Evolutionary conservation across 1,284 basidiomycete species (phyloP).

Genomic region (Blastosporella zonata): DNA sequence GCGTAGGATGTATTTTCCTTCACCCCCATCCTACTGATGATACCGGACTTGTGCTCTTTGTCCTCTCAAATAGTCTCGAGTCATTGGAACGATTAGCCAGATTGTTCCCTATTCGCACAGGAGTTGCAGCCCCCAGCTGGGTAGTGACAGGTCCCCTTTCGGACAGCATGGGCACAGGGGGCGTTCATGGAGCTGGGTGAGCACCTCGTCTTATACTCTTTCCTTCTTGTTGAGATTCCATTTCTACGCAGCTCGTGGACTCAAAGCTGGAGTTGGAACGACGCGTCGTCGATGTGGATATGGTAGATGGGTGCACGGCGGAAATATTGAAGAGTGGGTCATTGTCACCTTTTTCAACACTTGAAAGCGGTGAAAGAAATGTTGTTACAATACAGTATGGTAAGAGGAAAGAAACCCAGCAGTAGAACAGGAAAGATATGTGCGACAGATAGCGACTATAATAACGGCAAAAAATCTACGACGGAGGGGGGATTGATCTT

Average conservation of each 20-base stretch:
- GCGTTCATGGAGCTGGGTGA: slow-evolving; percentile 72
- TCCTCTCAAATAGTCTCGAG: slow-evolving; percentile 52
- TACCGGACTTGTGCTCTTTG: slow-evolving; percentile 47
- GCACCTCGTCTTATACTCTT: slow-evolving; percentile 21
- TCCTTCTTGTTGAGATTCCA: not conserved
- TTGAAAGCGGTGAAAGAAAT: slow-evolving; percentile 45
- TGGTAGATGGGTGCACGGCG: slow-evolving; percentile 25
- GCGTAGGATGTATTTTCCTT: slow-evolving; percentile 38
- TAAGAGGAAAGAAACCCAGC: slow-evolving; percentile 39
- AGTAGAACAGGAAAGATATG: slow-evolving; percentile 31
- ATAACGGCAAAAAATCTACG: slow-evolving; percentile 60
- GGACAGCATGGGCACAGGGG: slow-evolving; percentile 62
- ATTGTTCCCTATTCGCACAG: slow-evolving; percentile 81
- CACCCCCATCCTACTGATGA: slow-evolving; percentile 58
- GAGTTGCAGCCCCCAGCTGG: slow-evolving; percentile 75
- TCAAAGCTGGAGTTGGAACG: slow-evolving; percentile 54
- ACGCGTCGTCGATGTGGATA: slow-evolving; percentile 44
- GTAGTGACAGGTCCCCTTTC: slow-evolving; percentile 52
- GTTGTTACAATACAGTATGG: slow-evolving; percentile 80
- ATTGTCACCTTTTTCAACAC: slow-evolving; percentile 43
- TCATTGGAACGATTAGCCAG: slow-evolving; percentile 65
- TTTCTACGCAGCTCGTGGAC: slow-evolving; percentile 43
- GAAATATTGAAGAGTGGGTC: not conserved
- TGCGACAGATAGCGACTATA: slow-evolving; percentile 54
- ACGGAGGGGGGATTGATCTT: slow-evolving; percentile 63